phyloP scores from a whole-genome alignment of 495 filamentous ascomycete species.

The Aspergillus bridgeri region DNA sequence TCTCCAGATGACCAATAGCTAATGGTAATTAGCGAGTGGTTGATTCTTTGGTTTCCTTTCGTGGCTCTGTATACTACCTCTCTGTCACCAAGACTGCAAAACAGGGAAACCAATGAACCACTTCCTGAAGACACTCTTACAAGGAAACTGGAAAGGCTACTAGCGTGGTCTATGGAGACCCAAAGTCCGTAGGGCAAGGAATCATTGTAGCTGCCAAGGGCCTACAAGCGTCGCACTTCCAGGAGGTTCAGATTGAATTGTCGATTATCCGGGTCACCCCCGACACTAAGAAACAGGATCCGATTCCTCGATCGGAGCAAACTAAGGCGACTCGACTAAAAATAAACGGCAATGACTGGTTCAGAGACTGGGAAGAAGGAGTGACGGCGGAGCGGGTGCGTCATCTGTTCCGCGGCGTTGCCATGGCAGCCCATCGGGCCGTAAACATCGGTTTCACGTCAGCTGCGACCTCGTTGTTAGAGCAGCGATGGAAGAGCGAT shows the following conservation, averaged over 20 bases:
- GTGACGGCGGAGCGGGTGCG: constrained; percentile 20
- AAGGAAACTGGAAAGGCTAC: not conserved
- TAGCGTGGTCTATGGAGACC: not conserved
- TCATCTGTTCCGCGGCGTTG: constrained; percentile 35
- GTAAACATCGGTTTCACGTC: constrained; percentile 40
- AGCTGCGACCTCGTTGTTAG: constrained; percentile 10
- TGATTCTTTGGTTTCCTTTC: too few species aligned
- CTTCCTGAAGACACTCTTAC: not conserved
- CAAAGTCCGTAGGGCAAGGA: not conserved
- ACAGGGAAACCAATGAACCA: not conserved
- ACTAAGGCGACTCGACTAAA: not conserved
- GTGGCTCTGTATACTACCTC: too few species aligned
- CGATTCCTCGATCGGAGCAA: constrained; percentile 3
- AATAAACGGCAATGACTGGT: not conserved
- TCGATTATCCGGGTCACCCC: constrained; percentile 9
- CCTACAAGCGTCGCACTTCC: not conserved
- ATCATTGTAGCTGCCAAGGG: not conserved
- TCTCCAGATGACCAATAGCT: too few species aligned
- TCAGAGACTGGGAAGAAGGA: constrained; percentile 3
- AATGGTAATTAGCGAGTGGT: too few species aligned
- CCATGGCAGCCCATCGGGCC: constrained; percentile 37
- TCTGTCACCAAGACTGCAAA: not conserved
- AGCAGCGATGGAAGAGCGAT: constrained; percentile 21
- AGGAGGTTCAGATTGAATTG: constrained; percentile 12
- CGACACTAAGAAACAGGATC: constrained; percentile 5